Evolutionary conservation across 306 rosid genomes (phyloP).

Genomic region (Vachellia collinsii): DNA sequence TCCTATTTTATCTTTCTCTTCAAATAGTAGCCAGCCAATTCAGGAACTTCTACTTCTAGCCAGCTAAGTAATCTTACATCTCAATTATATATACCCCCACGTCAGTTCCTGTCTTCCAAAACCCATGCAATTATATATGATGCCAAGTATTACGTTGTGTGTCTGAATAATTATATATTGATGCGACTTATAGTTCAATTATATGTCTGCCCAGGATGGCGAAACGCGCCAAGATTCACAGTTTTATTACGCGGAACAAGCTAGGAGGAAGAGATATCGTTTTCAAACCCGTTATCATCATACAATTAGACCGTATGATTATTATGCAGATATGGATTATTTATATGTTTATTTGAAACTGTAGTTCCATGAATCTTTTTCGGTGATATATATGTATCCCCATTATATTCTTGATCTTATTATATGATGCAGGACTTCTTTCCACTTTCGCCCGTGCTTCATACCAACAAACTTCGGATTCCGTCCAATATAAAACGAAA

Average conservation of each 20-base stretch:
- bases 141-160: neutral
- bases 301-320: neutral
- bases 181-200: neutral
- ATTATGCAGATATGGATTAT: neutral
- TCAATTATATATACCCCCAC: neutral
- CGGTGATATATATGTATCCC: neutral
- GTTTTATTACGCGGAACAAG: no score
- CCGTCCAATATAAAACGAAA: neutral
- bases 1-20: slow-evolving; percentile 33
- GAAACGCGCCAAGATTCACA: no score
- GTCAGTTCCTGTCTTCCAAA: neutral
- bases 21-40: slow-evolving; percentile 8
- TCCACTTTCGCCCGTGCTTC: neutral
- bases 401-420: neutral
- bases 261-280: neutral
- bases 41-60: slow-evolving; percentile 21
- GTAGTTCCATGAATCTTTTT: neutral
- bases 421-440: neutral
- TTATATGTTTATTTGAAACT: neutral
- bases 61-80: slow-evolving; percentile 23
- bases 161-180: neutral
- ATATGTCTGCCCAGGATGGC: neutral
- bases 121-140: neutral
- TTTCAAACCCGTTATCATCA: neutral
- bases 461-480: neutral